Evolutionary conservation across 2,329 filamentous ascomycete genomes (phyloP).

Genomic region (Cadophora malorum): DNA sequence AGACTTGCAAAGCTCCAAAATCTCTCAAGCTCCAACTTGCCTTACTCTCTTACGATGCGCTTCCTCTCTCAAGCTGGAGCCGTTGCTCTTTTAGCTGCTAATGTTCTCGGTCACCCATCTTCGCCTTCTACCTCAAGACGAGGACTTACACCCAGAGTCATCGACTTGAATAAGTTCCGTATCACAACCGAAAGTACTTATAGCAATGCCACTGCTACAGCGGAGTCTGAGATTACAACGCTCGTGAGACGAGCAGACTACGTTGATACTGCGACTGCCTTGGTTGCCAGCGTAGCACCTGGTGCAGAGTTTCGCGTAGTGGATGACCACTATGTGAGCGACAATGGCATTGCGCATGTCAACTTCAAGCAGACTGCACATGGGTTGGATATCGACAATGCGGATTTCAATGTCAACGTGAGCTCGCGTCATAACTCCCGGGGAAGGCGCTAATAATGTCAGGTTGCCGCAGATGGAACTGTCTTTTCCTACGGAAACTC

Average conservation of each 20-base stretch:
- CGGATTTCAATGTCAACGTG: slow-evolving; percentile 41
- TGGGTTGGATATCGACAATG: slow-evolving; percentile 65
- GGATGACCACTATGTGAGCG: slow-evolving; percentile 57
- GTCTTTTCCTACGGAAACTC: slow-evolving; percentile 64
- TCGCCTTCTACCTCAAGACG: slow-evolving; percentile 1
- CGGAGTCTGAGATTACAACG: slow-evolving; percentile 11
- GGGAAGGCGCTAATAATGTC: background rate
- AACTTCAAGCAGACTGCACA: slow-evolving; percentile 65
- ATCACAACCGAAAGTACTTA: slow-evolving; percentile 30
- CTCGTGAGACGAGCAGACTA: slow-evolving; percentile 42
- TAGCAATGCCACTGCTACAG: slow-evolving; percentile 24
- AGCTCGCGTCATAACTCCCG: background rate
- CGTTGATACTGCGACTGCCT: slow-evolving; percentile 52
- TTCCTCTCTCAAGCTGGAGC: slow-evolving; percentile 20
- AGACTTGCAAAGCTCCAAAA: background rate
- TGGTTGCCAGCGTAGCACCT: slow-evolving; percentile 50
- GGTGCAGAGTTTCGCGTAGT: slow-evolving; percentile 56
- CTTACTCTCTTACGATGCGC: slow-evolving; percentile 16
- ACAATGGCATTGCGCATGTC: slow-evolving; percentile 62
- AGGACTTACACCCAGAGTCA: slow-evolving; percentile 13
- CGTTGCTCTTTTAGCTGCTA: slow-evolving; percentile 15
- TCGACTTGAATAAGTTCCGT: slow-evolving; percentile 31
- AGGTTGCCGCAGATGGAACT: slow-evolving; percentile 58
- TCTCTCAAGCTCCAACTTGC: background rate
- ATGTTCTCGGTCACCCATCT: slow-evolving; percentile 20